Base-by-base conservation (phyloP, 2,329 filamentous ascomycete species). In the Didymella lethalis region DNA sequence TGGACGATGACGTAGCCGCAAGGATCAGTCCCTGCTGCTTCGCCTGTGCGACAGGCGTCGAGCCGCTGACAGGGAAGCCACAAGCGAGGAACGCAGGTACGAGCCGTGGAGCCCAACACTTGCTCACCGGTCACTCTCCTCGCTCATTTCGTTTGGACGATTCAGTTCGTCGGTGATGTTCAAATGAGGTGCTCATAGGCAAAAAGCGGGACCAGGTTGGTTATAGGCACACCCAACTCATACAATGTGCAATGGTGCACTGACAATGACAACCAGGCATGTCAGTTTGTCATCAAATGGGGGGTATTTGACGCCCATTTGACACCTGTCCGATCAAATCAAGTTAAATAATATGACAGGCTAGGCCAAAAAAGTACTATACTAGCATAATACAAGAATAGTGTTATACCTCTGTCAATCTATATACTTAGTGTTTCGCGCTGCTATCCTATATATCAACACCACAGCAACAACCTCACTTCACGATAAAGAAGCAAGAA, bases 41-140 rank as follows among this genome's bases (percentile, higher is more conserved):
- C n/a, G 31, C 23, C 16, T 40, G 20, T 32, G 29, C 40, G 23
- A 34, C 50, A 3, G 25, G 29, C 18, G 31, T 46, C 49, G 31
- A 38, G 40, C 49, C 29, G 29, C 41, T 45, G 23, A 52, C 41
- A 45, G 16, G 34, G 47, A 40, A 40, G 34, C 32, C 14, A 34
- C 31, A n/a, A n/a, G 23, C 31, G 8, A 23, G 41, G 25, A 38
- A 46, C 40, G 41, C 29, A 29, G 47, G 49, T 52, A 45, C 49
- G 11, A 23, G 29, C 10, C 25, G n/a, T 20, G n/a, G 32, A 18
- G 23, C 25, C 29, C 23, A 46, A 25, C 11, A 53, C 29, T 20
- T 25, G 25, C 31, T 53, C 41, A 53, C 50, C 49, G 50, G 50
- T 46, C 36, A 23, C 26, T 6, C 4, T 31, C 11, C 4, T 31